phyloP scores from a whole-genome alignment of 192 early-diverging fungal species.

The Podochytrium sp. region DNA sequence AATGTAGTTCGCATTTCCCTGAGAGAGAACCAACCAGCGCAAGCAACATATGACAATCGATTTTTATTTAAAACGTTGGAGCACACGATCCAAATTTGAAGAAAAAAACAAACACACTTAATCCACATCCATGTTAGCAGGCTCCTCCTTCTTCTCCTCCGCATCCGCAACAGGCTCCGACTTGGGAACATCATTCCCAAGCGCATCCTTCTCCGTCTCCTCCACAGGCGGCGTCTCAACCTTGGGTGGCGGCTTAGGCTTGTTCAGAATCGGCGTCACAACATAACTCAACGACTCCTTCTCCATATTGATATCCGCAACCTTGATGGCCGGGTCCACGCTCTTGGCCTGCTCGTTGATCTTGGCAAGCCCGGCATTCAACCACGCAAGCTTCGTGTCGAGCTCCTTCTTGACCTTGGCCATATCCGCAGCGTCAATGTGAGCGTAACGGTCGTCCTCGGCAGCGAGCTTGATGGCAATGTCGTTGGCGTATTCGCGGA shows the following conservation, averaged over 20 bases:
- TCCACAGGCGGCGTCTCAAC: constrained; percentile 46
- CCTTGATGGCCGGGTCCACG: constrained; percentile 71
- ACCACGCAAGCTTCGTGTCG: constrained; percentile 82
- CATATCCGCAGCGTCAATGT: constrained; percentile 86
- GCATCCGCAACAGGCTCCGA: constrained; percentile 34
- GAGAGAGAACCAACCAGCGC: background rate
- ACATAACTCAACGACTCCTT: constrained; percentile 66
- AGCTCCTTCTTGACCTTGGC: constrained; percentile 77
- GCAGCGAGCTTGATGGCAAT: constrained; percentile 73
- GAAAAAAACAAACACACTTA: no score
- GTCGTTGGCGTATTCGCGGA: constrained; percentile 78
- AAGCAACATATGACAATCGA: background rate
- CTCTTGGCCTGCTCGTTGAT: constrained; percentile 78
- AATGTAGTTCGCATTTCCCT: background rate
- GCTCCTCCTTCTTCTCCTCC: constrained; percentile 46
- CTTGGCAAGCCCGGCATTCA: constrained; percentile 78
- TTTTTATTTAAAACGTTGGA: no score
- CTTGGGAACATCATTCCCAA: constrained; percentile 23
- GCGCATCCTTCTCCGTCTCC: constrained; percentile 38
- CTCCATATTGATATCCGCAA: constrained; percentile 76
- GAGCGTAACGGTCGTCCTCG: constrained; percentile 82
- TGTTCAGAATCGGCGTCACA: constrained; percentile 81
- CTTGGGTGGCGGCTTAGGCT: constrained; percentile 86
- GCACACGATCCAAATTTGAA: no score
- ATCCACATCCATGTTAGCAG: constrained; percentile 71